phyloP scores from a whole-genome alignment of 441 rosid genomes.

The Brassica balearica region DNA sequence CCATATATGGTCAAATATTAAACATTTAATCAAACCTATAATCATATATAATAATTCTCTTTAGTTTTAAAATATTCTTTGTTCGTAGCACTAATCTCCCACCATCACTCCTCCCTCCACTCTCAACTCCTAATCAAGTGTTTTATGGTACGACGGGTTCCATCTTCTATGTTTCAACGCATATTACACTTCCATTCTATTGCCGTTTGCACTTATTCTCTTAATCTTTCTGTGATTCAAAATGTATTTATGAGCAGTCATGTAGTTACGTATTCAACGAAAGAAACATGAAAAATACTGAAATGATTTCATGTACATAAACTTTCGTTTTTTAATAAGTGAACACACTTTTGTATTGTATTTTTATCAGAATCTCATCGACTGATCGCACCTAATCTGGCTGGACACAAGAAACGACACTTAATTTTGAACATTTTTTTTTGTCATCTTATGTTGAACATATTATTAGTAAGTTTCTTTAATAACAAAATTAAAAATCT shows the following conservation, averaged over 20 bases:
- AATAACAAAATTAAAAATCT: too few species aligned
- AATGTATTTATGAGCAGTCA: constrained; percentile 1
- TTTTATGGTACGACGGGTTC: constrained; percentile 25
- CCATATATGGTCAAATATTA: constrained; percentile 34
- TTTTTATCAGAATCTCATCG: too few species aligned
- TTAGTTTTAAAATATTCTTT: neutral
- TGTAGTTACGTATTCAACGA: neutral
- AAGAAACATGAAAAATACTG: neutral
- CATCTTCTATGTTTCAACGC: constrained; percentile 36
- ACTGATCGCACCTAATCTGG: too few species aligned
- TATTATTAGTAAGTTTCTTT: too few species aligned
- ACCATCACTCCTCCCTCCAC: constrained; percentile 40
- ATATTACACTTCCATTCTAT: neutral
- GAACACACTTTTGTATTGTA: too few species aligned
- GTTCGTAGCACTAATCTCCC: constrained; percentile 35
- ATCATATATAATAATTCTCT: constrained; percentile 27
- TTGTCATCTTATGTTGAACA: too few species aligned
- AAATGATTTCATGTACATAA: neutral
- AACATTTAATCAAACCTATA: constrained; percentile 42
- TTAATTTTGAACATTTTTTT: too few species aligned
- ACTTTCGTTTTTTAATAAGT: neutral
- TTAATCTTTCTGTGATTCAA: neutral
- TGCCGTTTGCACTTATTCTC: constrained; percentile 1
- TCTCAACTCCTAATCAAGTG: constrained; percentile 35
- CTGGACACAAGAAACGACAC: too few species aligned